Evolutionary conservation across 2,329 filamentous ascomycete species (phyloP).

Genomic region (Aspergillus sojae): DNA sequence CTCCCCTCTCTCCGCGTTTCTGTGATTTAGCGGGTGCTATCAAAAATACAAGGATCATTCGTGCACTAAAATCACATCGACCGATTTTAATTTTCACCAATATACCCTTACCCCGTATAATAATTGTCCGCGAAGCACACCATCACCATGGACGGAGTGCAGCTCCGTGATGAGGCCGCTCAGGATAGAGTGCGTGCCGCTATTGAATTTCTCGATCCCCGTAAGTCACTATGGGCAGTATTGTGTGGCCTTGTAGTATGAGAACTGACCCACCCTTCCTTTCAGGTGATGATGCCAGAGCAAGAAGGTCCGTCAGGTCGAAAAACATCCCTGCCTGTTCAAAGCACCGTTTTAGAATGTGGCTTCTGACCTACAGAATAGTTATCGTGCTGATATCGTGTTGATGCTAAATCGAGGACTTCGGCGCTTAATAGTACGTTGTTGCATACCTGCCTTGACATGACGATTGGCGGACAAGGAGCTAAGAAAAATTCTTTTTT

Average conservation of each 20-base stretch:
- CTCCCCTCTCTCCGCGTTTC: neutral
- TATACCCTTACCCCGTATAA: slow-evolving; percentile 7
- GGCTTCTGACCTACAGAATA: slow-evolving; percentile 48
- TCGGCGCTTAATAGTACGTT: slow-evolving; percentile 58
- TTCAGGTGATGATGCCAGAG: slow-evolving; percentile 61
- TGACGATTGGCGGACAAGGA: slow-evolving; percentile 1
- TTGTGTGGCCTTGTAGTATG: neutral
- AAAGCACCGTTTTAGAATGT: neutral
- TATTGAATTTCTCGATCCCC: slow-evolving; percentile 91
- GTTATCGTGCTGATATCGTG: slow-evolving; percentile 88
- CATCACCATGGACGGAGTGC: slow-evolving; percentile 67
- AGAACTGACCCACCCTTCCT: slow-evolving; percentile 16
- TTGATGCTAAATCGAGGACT: slow-evolving; percentile 67
- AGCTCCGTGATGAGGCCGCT: slow-evolving; percentile 82
- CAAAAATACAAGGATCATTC: neutral
- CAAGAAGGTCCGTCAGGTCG: slow-evolving; percentile 51
- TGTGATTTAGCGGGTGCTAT: neutral
- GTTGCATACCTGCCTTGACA: neutral
- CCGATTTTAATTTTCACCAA: slow-evolving; percentile 9
- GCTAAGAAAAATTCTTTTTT: slow-evolving; percentile 11
- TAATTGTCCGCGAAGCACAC: slow-evolving; percentile 17
- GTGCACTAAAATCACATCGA: slow-evolving; percentile 16
- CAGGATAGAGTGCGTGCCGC: slow-evolving; percentile 82
- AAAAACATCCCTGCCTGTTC: neutral
- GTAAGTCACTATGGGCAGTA: slow-evolving; percentile 55